Evolutionary conservation across 2,329 filamentous ascomycete genomes (phyloP), one percentile per base, ranked within the genome.

Genomic region (Aquanectria penicillioides): DNA sequence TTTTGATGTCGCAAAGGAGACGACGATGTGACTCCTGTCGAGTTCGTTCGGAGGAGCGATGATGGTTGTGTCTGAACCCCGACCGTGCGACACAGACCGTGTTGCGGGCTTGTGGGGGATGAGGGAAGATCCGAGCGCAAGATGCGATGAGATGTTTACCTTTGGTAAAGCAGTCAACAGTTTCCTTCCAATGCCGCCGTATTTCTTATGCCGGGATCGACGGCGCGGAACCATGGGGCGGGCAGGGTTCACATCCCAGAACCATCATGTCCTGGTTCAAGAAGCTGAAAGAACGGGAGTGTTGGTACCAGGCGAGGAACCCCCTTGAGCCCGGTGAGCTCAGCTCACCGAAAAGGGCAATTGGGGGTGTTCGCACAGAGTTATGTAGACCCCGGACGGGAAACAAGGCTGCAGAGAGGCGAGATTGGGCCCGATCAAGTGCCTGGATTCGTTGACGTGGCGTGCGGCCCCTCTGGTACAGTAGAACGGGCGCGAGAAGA

Each of bases 351-450:
- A 68, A 58, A 62, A 40, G 38, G 60, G 47, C 46, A 48, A 43
- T 53, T 36, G 48, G 55, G 48, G 48, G 54, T 44, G 53, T 57
- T 57, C 22, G 40, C 38, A 31, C 50, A 51, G 41, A 49, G 51
- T 31, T 52, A n/a, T n/a, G n/a, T n/a, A 49, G 59, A 46, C 53
- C 46, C 46, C 37, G 37, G 53, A 41, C 56, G 47, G 47, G 63
- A 65, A 49, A 58, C 55, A 67, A 65, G 67, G 67, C 56, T 67
- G 63, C 57, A 62, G 57, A 58, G 59, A 56, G 37, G 54, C 57
- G 67, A 68, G 62, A 69, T 69, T 69, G 53, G 52, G 40, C 38
- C 55, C 53, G 57, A 63, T 64, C 59, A 60, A 54, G 52, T 64
- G 60, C 55, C 54, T 50, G 37, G 55, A 48, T 49, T 59, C 43